Evolutionary conservation across 2,329 filamentous ascomycete genomes (phyloP).

Genomic region (Alternaria gansuensis): DNA sequence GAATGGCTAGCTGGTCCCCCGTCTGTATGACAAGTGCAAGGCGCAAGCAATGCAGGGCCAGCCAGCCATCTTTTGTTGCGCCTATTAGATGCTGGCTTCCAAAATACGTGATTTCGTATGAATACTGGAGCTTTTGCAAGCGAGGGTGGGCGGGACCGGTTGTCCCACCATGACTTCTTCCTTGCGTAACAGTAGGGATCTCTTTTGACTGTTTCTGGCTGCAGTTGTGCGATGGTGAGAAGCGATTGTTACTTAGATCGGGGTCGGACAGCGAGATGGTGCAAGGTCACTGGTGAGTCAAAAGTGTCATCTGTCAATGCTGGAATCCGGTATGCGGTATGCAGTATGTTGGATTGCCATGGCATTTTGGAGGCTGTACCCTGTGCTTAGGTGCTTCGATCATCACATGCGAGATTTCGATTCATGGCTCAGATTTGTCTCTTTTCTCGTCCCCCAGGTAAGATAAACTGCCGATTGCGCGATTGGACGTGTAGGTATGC

Average conservation of each 20-base stretch:
- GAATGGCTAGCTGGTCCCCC: neutral
- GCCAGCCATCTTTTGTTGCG: neutral
- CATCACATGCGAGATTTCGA: neutral
- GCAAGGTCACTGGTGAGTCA: conserved; percentile 7
- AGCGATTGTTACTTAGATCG: conserved; percentile 1
- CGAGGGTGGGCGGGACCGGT: conserved; percentile 4
- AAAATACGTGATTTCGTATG: neutral
- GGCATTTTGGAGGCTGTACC: neutral
- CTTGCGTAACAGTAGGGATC: neutral
- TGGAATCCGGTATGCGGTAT: neutral
- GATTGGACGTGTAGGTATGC: neutral
- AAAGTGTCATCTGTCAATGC: conserved; percentile 9
- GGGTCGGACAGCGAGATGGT: neutral
- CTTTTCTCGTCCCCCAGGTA: neutral
- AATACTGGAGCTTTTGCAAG: conserved; percentile 2
- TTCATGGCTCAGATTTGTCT: neutral
- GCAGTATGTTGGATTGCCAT: neutral
- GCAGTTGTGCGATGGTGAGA: neutral
- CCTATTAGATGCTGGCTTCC: neutral
- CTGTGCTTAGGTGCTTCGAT: neutral
- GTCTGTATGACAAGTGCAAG: neutral
- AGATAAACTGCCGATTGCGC: neutral
- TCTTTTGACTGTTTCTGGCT: neutral
- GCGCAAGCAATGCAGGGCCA: neutral
- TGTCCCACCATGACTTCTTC: neutral